A percentile compares a stretch with the other conserved stretches of the same genome.
Evolutionary conservation across 1,284 basidiomycete genomes (phyloP).

Genomic region (Cryptococcus sp.): DNA sequence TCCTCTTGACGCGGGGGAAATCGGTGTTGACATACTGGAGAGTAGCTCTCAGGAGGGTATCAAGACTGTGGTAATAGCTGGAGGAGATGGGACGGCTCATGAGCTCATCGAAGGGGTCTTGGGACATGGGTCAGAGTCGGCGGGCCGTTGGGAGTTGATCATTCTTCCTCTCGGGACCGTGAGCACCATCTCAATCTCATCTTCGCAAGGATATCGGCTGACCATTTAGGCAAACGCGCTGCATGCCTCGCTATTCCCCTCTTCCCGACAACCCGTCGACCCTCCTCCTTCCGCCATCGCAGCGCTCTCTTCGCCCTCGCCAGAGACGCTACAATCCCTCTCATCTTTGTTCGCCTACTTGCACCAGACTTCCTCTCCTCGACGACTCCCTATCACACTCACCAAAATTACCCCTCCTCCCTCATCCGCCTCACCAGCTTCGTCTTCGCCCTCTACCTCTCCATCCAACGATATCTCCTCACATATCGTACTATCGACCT

Average conservation of each 20-base stretch:
- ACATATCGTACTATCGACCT: slow-evolving; percentile 51
- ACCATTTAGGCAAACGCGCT: slow-evolving; percentile 2
- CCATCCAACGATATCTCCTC: slow-evolving; percentile 21
- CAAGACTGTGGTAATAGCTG: slow-evolving; percentile 56
- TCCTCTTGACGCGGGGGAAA: slow-evolving; percentile 57
- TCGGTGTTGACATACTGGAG: slow-evolving; percentile 52
- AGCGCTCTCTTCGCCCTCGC: not conserved
- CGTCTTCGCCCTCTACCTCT: too few relatives aligned
- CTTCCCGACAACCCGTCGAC: not conserved
- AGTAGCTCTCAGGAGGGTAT: slow-evolving; percentile 48
- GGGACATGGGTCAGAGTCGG: slow-evolving; percentile 21
- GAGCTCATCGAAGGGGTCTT: slow-evolving; percentile 65
- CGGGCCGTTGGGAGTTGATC: slow-evolving; percentile 41
- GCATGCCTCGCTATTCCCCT: not conserved
- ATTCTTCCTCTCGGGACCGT: slow-evolving; percentile 68
- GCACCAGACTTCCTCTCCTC: slow-evolving; percentile 8
- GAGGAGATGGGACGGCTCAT: slow-evolving; percentile 86
- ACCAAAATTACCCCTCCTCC: slow-evolving; percentile 49
- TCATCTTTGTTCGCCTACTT: slow-evolving; percentile 26
- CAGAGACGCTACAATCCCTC: slow-evolving; percentile 47
- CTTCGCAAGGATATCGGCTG: not conserved
- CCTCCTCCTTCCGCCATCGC: not conserved
- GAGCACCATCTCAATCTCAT: slow-evolving; percentile 8
- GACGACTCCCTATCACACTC: slow-evolving; percentile 57
- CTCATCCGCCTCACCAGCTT: slow-evolving; percentile 66